Percentiles rank a stretch among this genome's conserved stretches.
Evolutionary conservation across 176 grass and related monocot species (phyloP).

Genomic region (Triticum monococcum): DNA sequence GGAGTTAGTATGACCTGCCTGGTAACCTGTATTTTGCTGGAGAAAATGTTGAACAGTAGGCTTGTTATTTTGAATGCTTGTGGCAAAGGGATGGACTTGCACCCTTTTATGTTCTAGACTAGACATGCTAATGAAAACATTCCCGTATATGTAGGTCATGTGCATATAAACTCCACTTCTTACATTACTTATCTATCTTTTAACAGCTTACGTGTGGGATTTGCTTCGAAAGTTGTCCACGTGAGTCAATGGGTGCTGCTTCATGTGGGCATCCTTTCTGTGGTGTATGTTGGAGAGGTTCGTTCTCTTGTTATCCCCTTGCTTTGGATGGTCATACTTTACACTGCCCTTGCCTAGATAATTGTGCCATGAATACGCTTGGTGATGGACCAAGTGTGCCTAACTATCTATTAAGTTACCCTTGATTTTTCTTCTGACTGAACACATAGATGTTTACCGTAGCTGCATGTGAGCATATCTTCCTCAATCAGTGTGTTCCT

Average conservation of each 20-base stretch:
- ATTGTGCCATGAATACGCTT: background rate
- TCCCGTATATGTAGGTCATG: background rate
- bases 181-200: slow-evolving; percentile 31
- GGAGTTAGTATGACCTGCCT: background rate
- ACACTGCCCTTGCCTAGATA: background rate
- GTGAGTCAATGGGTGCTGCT: slow-evolving; percentile 59
- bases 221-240: slow-evolving; percentile 89
- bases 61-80: slow-evolving; percentile 10
- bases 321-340: slow-evolving; percentile 1
- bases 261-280: slow-evolving; percentile 98
- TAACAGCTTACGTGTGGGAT: slow-evolving; percentile 95
- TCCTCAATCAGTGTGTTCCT: background rate
- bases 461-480: background rate
- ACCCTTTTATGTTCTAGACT: slow-evolving; percentile 8
- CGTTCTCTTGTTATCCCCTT: background rate
- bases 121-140: slow-evolving; percentile 18
- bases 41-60: slow-evolving; percentile 22
- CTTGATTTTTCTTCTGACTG: background rate
- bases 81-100: background rate
- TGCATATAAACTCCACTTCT: slow-evolving; percentile 14
- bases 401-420: background rate
- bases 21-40: background rate
- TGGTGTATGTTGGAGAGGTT: slow-evolving; percentile 92
- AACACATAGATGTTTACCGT: background rate
- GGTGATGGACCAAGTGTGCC: background rate